phyloP scores from a whole-genome alignment of 1,139 yeast species.

The Blastobotrys petasosporus region DNA sequence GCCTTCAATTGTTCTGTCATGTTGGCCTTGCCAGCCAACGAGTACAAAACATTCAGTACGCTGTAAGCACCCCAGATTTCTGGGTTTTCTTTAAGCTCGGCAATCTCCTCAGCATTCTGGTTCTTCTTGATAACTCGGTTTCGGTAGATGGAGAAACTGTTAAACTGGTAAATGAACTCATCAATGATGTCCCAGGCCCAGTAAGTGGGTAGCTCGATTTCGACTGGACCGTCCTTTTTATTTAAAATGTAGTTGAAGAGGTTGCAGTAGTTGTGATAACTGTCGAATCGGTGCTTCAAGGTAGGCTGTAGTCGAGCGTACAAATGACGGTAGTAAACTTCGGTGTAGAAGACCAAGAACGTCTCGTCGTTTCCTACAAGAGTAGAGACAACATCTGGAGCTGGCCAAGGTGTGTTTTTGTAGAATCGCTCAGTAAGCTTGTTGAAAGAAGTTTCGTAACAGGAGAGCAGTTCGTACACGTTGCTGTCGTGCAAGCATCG shows the following conservation, averaged over 20 bases:
- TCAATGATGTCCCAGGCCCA: slow-evolving; percentile 50
- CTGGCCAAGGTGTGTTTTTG: slow-evolving; percentile 42
- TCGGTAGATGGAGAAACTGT: slow-evolving; percentile 40
- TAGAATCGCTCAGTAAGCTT: slow-evolving; percentile 43
- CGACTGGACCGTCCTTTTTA: slow-evolving; percentile 37
- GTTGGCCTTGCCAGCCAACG: slow-evolving; percentile 41
- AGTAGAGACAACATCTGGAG: slow-evolving; percentile 39
- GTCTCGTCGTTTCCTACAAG: slow-evolving; percentile 41
- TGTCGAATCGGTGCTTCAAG: slow-evolving; percentile 41
- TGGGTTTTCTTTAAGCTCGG: slow-evolving; percentile 37
- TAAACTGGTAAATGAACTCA: slow-evolving; percentile 47
- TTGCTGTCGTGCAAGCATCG: slow-evolving; percentile 40
- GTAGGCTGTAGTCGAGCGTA: slow-evolving; percentile 41
- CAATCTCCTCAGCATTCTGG: slow-evolving; percentile 26
- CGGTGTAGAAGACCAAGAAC: slow-evolving; percentile 42
- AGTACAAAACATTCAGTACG: slow-evolving; percentile 44
- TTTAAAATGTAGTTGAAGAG: slow-evolving; percentile 42
- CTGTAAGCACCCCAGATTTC: slow-evolving; percentile 45
- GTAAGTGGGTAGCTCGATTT: slow-evolving; percentile 42
- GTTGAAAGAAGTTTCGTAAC: slow-evolving; percentile 43
- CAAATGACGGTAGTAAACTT: slow-evolving; percentile 45
- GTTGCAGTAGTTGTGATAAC: slow-evolving; percentile 46
- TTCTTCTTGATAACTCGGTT: slow-evolving; percentile 35
- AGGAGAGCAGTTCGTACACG: slow-evolving; percentile 39
- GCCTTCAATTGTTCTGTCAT: slow-evolving; percentile 41